Base-by-base conservation (phyloP, 495 filamentous ascomycete genomes). In the Schizothecium vesticola region DNA sequence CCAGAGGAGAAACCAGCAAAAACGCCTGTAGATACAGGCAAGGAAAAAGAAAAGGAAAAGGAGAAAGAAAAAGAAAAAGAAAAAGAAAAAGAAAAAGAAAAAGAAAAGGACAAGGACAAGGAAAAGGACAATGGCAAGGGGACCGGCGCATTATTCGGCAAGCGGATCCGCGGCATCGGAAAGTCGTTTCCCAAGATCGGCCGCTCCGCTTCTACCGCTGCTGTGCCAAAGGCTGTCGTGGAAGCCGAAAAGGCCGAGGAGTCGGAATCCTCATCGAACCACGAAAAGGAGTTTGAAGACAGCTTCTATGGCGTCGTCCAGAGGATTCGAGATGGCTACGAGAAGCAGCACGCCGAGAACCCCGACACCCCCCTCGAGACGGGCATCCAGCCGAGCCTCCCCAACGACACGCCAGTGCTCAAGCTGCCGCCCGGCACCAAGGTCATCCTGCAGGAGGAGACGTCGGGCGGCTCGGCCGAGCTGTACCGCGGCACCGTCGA, bases 371-470 rank as follows among this genome's bases (percentile, higher is more conserved):
- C 80, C 0, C 74, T 94, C 68, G 84, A 84, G 63, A 87, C 90
- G 10, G 83, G 83, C 6, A 88, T 99, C 71, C 84, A 85, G 0
- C 95, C 96, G 0, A 94, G 91, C 73, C 77, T 90, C 7, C 88
- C 91, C 2, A 91, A 84, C 69, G 95, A 99, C 71, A 96, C 95
- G 1, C 95, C 95, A 0, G 86, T 91, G 25, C 77, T 99, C 23
- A 88, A 92, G 67, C 89, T 91, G 21, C 95, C 95, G 0, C 74
- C 87, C 22, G 86, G 86, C 22, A 97, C 92, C 21, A 91, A 89
- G 24, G 90, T 99, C 33, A 91, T 98, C 59, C 92, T 99, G 62
- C 96, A 99, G 76, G 95, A 98, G 75, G 96, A 99, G 74, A 90
- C 91, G 0, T 91, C 91, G 36, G 95, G 94, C 29, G 95, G 95